Evolutionary conservation across 1,139 yeast species (phyloP).

Genomic region (Torulaspora globosa): DNA sequence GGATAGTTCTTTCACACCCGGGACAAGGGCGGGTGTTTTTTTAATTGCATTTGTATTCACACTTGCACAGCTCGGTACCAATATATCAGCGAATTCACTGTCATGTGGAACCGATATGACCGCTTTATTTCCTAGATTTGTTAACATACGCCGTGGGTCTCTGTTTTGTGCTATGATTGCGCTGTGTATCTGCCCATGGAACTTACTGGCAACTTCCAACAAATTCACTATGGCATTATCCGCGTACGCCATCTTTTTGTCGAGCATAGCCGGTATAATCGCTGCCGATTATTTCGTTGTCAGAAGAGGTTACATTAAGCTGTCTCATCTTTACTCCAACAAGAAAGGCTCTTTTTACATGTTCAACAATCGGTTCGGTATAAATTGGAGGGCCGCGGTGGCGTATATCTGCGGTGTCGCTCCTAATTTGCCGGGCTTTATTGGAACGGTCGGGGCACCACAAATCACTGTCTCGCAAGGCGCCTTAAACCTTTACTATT

Average conservation of each 20-base stretch:
- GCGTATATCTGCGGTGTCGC: conserved; percentile 72
- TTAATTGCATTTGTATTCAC: conserved; percentile 73
- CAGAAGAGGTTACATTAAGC: conserved; percentile 64
- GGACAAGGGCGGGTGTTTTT: conserved; percentile 85
- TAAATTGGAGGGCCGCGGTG: conserved; percentile 76
- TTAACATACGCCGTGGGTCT: conserved; percentile 80
- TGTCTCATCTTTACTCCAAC: conserved; percentile 58
- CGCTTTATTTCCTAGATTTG: conserved; percentile 70
- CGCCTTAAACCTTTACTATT: conserved; percentile 65
- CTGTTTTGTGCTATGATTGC: conserved; percentile 77
- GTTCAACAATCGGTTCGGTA: conserved; percentile 50
- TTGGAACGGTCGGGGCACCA: conserved; percentile 65
- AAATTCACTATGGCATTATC: conserved; percentile 80
- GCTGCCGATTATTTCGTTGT: conserved; percentile 73
- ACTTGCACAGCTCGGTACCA: conserved; percentile 86
- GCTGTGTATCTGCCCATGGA: conserved; percentile 84
- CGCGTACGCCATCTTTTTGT: conserved; percentile 81
- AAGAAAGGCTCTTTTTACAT: conserved; percentile 50
- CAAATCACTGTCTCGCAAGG: conserved; percentile 61
- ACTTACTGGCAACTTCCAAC: conserved; percentile 65
- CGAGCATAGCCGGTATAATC: conserved; percentile 82
- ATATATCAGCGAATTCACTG: conserved; percentile 82
- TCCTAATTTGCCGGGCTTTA: conserved; percentile 85
- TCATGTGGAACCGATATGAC: conserved; percentile 91
- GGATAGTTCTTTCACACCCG: conserved; percentile 54